Evolutionary conservation across 75 land plant species (phyloP).

Genomic region (Pinus tabuliformis): DNA sequence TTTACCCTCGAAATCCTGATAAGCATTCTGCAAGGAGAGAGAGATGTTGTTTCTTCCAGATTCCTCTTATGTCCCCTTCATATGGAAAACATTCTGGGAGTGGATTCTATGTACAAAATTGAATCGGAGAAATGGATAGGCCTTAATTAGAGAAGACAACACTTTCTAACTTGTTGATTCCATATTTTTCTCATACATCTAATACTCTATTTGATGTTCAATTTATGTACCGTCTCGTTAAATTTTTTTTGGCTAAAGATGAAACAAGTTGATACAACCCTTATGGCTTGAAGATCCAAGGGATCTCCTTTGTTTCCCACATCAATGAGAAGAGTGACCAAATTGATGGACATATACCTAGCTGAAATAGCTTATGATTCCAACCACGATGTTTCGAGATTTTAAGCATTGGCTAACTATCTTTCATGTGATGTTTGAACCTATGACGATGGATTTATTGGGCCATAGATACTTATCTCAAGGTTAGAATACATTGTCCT

Average conservation of each 20-base stretch:
- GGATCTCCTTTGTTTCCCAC: conserved; percentile 15
- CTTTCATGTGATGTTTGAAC: conserved; percentile 61
- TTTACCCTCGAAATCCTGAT: conserved; percentile 58
- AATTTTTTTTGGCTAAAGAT: conserved; percentile 35
- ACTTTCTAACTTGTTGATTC: conserved; percentile 65
- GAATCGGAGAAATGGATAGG: conserved; percentile 64
- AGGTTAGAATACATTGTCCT: conserved; percentile 28
- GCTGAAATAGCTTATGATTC: conserved; percentile 71
- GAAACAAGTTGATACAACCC: neutral
- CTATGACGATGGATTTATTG: conserved; percentile 63
- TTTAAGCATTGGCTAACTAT: conserved; percentile 46
- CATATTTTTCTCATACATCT: conserved; percentile 59
- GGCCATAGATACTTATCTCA: conserved; percentile 79
- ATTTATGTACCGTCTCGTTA: conserved; percentile 49
- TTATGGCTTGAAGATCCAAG: too few relatives aligned
- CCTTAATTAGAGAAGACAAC: conserved; percentile 59
- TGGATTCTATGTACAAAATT: conserved; percentile 19
- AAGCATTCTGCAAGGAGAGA: conserved; percentile 54
- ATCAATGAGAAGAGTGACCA: conserved; percentile 53
- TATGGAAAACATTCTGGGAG: conserved; percentile 52
- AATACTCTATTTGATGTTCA: conserved; percentile 63
- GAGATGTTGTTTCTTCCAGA: conserved; percentile 39
- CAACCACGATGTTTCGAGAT: conserved; percentile 33
- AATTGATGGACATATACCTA: conserved; percentile 62
- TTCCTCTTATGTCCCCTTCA: conserved; percentile 63